Percentiles rank a stretch among this genome's conserved stretches.
These are phyloP conservation scores for Acrodontium crateriforme DNA, from an alignment of 2,329 filamentous ascomycete genomes.

Conservation along the genomic window DNA sequence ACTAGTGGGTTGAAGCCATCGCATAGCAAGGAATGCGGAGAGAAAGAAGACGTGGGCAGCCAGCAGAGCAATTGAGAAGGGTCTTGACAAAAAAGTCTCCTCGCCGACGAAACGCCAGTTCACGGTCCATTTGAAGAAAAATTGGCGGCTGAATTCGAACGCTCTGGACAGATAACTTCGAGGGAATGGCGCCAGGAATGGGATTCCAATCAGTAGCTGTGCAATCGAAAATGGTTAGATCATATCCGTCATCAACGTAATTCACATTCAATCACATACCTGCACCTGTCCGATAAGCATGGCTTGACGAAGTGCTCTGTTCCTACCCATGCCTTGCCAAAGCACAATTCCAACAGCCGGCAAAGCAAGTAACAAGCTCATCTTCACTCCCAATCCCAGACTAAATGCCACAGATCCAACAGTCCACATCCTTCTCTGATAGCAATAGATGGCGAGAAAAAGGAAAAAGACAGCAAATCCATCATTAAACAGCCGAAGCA, in stretches of 20 bases:
- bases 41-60: constrained; percentile 53
- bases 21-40: constrained; percentile 46
- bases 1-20: constrained; percentile 59
- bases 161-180: constrained; percentile 64
- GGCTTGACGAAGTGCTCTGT: constrained; percentile 51
- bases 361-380: constrained; percentile 72
- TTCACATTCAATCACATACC: constrained; percentile 36
- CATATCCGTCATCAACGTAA: not conserved
- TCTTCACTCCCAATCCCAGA: constrained; percentile 80
- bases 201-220: constrained; percentile 43
- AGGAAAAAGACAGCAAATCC: constrained; percentile 75
- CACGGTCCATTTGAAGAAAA: constrained; percentile 96
- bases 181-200: constrained; percentile 55
- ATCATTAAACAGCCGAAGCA: constrained; percentile 92
- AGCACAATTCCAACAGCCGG: constrained; percentile 69
- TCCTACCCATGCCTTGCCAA: constrained; percentile 57
- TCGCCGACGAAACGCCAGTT: constrained; percentile 97
- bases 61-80: constrained; percentile 56
- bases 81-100: constrained; percentile 56
- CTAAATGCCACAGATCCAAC: constrained; percentile 60
- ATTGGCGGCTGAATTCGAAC: constrained; percentile 82
- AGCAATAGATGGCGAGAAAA: constrained; percentile 65
- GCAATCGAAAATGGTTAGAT: constrained; percentile 2
- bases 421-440: constrained; percentile 63
- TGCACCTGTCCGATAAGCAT: constrained; percentile 67